Evolutionary conservation across 108 stramenopile species (phyloP).

Genomic region (Discostella pseudostelligera): DNA sequence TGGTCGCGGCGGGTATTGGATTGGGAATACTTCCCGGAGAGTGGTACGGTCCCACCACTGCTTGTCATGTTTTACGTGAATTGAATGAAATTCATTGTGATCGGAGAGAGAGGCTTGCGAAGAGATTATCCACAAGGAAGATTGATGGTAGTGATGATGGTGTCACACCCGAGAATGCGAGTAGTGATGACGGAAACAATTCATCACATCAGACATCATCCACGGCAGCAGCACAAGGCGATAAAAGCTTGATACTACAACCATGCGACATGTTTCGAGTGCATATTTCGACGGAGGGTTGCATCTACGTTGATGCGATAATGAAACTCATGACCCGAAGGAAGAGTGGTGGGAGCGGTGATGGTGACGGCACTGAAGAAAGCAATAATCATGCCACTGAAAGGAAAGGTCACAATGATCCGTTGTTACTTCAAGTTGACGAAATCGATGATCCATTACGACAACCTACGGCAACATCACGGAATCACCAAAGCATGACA

Average conservation of each 20-base stretch:
- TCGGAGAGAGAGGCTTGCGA: conserved; percentile 12
- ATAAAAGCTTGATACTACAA: background rate
- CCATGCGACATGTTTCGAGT: conserved; percentile 53
- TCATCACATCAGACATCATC: too few relatives aligned
- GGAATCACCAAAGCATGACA: background rate
- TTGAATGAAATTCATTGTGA: conserved; percentile 59
- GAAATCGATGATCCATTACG: conserved; percentile 6
- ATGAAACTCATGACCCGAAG: conserved; percentile 55
- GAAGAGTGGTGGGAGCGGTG: background rate
- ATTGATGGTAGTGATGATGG: too few relatives aligned
- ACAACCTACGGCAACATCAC: conserved; percentile 14
- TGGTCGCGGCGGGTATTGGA: conserved; percentile 79
- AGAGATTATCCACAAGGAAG: background rate
- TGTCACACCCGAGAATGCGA: too few relatives aligned
- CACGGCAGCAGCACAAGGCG: background rate
- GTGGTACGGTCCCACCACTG: conserved; percentile 89
- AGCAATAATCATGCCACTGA: too few relatives aligned
- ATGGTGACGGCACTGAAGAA: background rate
- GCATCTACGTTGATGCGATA: conserved; percentile 77
- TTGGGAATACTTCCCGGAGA: conserved; percentile 82
- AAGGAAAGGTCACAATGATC: too few relatives aligned
- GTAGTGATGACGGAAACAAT: background rate
- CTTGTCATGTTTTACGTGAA: conserved; percentile 78
- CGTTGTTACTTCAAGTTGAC: background rate
- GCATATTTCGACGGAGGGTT: conserved; percentile 80